These are phyloP conservation scores for Podospora australis DNA, from an alignment of 495 filamentous ascomycete species.

Conservation along the genomic window DNA sequence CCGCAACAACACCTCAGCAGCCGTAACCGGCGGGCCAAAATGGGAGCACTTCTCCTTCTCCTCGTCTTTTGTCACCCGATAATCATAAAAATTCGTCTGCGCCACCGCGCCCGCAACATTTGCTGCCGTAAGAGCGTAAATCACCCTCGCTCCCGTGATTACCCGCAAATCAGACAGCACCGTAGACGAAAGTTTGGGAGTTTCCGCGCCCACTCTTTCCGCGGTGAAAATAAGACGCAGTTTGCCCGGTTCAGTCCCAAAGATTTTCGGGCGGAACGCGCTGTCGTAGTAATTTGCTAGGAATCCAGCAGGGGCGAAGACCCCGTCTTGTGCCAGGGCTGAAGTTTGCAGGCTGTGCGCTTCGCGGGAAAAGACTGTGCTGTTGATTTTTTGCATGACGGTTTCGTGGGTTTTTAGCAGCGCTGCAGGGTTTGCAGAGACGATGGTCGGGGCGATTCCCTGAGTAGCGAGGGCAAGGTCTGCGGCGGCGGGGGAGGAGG, in stretches of 20 bases:
- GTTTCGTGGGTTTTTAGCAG: conserved; percentile 58
- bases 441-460: conserved; percentile 71
- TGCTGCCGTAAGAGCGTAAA: conserved; percentile 79
- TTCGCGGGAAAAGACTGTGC: too few relatives aligned
- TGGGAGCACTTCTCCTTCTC: conserved; percentile 49
- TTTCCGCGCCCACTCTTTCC: conserved; percentile 47
- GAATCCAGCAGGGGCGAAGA: conserved; percentile 61
- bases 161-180: conserved; percentile 73
- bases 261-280: conserved; percentile 40
- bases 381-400: too few relatives aligned
- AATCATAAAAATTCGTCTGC: conserved; percentile 85
- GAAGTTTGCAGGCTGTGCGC: conserved; percentile 64
- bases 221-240: conserved; percentile 68
- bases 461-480: conserved; percentile 66
- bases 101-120: conserved; percentile 76
- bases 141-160: conserved; percentile 70
- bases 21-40: conserved; percentile 77
- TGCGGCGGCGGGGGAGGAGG: conserved; percentile 63
- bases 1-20: conserved; percentile 65
- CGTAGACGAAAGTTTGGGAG: conserved; percentile 52
- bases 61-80: conserved; percentile 56
- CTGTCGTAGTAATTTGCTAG: conserved; percentile 57
- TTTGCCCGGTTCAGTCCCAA: conserved; percentile 62
- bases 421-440: conserved; percentile 71
- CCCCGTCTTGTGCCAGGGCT: conserved; percentile 58